These are phyloP conservation scores for Penicillium salamii DNA, from an alignment of 495 filamentous ascomycete species.

Conservation along the genomic window DNA sequence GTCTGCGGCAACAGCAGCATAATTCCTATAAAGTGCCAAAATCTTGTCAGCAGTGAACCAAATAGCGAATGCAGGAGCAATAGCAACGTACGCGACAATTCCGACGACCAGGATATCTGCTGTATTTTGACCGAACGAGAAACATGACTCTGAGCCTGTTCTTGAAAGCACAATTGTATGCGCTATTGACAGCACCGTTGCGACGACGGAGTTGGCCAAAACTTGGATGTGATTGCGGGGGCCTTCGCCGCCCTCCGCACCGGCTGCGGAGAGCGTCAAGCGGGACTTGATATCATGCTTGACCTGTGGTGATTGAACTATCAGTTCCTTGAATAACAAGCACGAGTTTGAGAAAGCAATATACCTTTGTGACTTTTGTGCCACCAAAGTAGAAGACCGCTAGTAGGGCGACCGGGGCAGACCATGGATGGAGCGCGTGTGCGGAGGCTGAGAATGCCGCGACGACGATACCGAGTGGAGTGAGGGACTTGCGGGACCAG, in stretches of 20 bases:
- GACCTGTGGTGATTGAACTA: constrained; percentile 44
- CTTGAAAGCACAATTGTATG: constrained; percentile 62
- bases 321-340: constrained; percentile 2
- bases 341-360: neutral
- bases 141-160: constrained; percentile 26
- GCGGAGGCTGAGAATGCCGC: constrained; percentile 69
- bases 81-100: constrained; percentile 54
- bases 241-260: constrained; percentile 71
- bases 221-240: constrained; percentile 86
- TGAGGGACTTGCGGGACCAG: constrained; percentile 70
- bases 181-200: constrained; percentile 67
- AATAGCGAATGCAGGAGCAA: too few relatives aligned
- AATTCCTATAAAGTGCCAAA: too few relatives aligned
- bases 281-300: constrained; percentile 83
- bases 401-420: constrained; percentile 78
- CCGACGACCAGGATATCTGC: constrained; percentile 55
- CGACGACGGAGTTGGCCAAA: constrained; percentile 79
- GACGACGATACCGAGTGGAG: constrained; percentile 64
- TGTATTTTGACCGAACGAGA: constrained; percentile 32
- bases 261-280: constrained; percentile 73
- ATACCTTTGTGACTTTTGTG: constrained; percentile 77
- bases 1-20: constrained; percentile 87
- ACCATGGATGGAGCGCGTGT: constrained; percentile 89
- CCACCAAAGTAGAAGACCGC: constrained; percentile 84
- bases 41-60: too few relatives aligned